Base-by-base conservation (phyloP, 306 rosid species). In the Fagus sylvatica region DNA sequence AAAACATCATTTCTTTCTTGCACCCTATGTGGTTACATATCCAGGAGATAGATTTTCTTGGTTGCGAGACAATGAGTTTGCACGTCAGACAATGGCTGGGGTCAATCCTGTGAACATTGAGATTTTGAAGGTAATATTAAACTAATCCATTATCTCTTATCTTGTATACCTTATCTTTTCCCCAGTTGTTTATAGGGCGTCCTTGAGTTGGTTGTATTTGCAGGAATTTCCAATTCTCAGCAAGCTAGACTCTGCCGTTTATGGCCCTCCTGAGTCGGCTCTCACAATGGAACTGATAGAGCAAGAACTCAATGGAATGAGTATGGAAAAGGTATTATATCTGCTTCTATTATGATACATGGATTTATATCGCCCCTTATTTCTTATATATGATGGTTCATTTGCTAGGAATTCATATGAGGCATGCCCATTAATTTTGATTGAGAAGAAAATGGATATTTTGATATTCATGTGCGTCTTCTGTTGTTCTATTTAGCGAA, bases 31-130 rank as follows among this genome's bases (percentile, higher is more conserved):
- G 41, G 19, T 22, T 72, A 74, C 17, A 7, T 49, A 61, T 75
- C 69, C 84, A 92, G 98, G 88, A 71, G 98, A 95, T 79, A 90
- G 86, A 84, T 95, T 95, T 86, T 72, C 90, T 81, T 95, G 98
- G 98, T 79, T 92, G 88, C 74, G 97, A 36, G 98, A 95, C 78
- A 84, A 89, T n/a, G 98, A 95, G 81, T 95, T 95, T 87, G 93
- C 98, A 4, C 87, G 98, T 56, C 98, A 95, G 77, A 9, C 92
- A 74, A 83, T 95, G 78, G 98, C 98, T 32, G 98, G 97, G 46
- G 93, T 92, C 75, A 95, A 95, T 85, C 98, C 98, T 30, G 96
- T 95, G 77, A 91, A 86, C 78, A 92, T 95, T 82, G 98, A 92
- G 86, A 75, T 90, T 68, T 80, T 95, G 84, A 90, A 83, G 98